Evolutionary conservation across 495 filamentous ascomycete species (phyloP).

Genomic region (Penicillium bovifimosum): DNA sequence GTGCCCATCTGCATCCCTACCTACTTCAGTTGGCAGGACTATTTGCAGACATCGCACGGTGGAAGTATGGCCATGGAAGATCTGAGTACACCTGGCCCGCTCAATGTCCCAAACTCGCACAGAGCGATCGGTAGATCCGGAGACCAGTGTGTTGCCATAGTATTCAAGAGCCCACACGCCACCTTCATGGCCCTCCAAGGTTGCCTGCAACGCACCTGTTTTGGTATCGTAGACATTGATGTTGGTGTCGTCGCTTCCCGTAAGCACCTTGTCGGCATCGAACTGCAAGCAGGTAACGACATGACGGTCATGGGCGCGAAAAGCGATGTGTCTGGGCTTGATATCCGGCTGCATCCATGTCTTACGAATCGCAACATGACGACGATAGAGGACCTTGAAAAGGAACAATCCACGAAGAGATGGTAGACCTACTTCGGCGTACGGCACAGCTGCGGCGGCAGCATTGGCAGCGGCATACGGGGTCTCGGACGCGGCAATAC

Average conservation of each 20-base stretch:
- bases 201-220: slow-evolving; percentile 77
- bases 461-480: slow-evolving; percentile 81
- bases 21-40: slow-evolving; percentile 76
- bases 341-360: slow-evolving; percentile 84
- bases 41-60: slow-evolving; percentile 97
- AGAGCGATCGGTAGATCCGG: slow-evolving; percentile 91
- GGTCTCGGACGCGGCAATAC: slow-evolving; percentile 55
- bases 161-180: slow-evolving; percentile 98
- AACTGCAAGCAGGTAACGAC: slow-evolving; percentile 98
- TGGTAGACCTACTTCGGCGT: slow-evolving; percentile 72
- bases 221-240: slow-evolving; percentile 99
- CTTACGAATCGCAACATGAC: slow-evolving; percentile 81
- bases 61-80: slow-evolving; percentile 96
- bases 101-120: slow-evolving; percentile 98
- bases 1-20: slow-evolving; percentile 64
- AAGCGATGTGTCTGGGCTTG: slow-evolving; percentile 90
- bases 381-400: slow-evolving; percentile 92
- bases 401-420: slow-evolving; percentile 79
- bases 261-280: slow-evolving; percentile 95
- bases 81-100: slow-evolving; percentile 80
- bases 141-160: slow-evolving; percentile 89
- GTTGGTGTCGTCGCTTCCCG: slow-evolving; percentile 93
- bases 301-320: slow-evolving; percentile 89
- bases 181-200: slow-evolving; percentile 88
- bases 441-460: slow-evolving; percentile 73